These are phyloP conservation scores for Ogataea dorogensis DNA, from an alignment of 805 yeast genomes.

Conservation along the genomic window DNA sequence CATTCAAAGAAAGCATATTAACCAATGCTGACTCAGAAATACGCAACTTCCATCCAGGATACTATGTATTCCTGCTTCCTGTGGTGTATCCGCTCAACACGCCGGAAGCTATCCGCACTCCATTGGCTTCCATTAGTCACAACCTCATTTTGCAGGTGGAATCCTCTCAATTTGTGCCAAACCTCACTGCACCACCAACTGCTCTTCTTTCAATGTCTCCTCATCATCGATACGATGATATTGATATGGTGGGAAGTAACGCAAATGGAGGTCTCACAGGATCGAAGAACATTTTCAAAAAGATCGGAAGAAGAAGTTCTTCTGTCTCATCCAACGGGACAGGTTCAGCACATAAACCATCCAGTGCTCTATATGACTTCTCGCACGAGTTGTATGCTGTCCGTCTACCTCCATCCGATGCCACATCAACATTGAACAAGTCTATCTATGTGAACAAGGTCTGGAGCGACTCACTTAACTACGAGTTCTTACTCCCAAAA, in stretches of 20 bases:
- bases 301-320: conserved; percentile 23
- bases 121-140: conserved; percentile 50
- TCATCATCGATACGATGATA: conserved; percentile 26
- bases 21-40: conserved; percentile 9
- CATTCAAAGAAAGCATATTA: conserved; percentile 22
- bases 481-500: conserved; percentile 68
- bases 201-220: conserved; percentile 38
- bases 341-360: conserved; percentile 13
- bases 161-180: conserved; percentile 29
- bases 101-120: conserved; percentile 58
- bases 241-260: conserved; percentile 6
- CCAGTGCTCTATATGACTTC: conserved; percentile 33
- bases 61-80: conserved; percentile 67
- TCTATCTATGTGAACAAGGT: conserved; percentile 73
- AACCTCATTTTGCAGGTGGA: conserved; percentile 40
- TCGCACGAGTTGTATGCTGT: conserved; percentile 45
- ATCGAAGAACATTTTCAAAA: conserved; percentile 25
- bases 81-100: conserved; percentile 57
- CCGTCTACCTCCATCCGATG: conserved; percentile 55
- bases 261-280: background rate
- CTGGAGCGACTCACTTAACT: conserved; percentile 71
- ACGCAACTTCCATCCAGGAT: conserved; percentile 53
- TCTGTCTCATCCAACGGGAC: conserved; percentile 12
- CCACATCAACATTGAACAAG: conserved; percentile 59
- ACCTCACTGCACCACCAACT: conserved; percentile 31